Evolutionary conservation across 2,329 filamentous ascomycete genomes (phyloP).

Genomic region (Fusarium camptoceras): DNA sequence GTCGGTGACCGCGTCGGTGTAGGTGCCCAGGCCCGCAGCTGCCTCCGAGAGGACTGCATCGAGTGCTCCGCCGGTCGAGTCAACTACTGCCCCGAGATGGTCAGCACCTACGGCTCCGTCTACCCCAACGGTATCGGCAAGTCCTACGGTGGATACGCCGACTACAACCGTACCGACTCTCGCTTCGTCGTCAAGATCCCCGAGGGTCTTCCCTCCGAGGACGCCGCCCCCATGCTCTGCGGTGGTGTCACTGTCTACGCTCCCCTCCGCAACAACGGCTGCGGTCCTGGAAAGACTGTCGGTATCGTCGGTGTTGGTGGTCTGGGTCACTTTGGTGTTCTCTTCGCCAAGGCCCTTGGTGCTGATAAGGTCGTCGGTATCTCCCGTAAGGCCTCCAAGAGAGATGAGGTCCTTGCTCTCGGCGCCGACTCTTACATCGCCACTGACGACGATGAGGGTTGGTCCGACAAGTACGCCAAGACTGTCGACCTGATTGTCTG

Average conservation of each 20-base stretch:
- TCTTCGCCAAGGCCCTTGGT: constrained; percentile 74
- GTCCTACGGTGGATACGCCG: constrained; percentile 61
- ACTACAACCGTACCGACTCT: constrained; percentile 49
- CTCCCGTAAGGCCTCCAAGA: constrained; percentile 64
- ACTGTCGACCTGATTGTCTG: constrained; percentile 68
- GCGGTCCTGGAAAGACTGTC: constrained; percentile 73
- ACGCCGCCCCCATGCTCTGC: constrained; percentile 73
- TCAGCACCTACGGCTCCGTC: constrained; percentile 64
- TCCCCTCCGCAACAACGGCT: constrained; percentile 70
- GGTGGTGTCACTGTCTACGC: constrained; percentile 75
- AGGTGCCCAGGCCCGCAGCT: constrained; percentile 69
- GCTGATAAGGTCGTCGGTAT: constrained; percentile 70
- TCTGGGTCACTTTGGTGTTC: constrained; percentile 74
- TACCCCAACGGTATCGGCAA: constrained; percentile 59
- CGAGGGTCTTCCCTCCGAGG: constrained; percentile 53
- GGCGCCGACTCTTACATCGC: constrained; percentile 64
- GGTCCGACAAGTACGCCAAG: constrained; percentile 62
- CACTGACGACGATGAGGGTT: constrained; percentile 61
- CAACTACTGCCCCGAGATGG: constrained; percentile 55
- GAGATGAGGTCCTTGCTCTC: constrained; percentile 64
- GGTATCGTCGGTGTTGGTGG: constrained; percentile 76
- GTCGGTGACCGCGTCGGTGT: constrained; percentile 73
- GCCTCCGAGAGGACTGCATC: constrained; percentile 57
- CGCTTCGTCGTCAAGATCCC: constrained; percentile 63
- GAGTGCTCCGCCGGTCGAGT: constrained; percentile 56